These are phyloP conservation scores for Lenzites betulinus DNA, from an alignment of 768 basidiomycete species.

Conservation along the genomic window DNA sequence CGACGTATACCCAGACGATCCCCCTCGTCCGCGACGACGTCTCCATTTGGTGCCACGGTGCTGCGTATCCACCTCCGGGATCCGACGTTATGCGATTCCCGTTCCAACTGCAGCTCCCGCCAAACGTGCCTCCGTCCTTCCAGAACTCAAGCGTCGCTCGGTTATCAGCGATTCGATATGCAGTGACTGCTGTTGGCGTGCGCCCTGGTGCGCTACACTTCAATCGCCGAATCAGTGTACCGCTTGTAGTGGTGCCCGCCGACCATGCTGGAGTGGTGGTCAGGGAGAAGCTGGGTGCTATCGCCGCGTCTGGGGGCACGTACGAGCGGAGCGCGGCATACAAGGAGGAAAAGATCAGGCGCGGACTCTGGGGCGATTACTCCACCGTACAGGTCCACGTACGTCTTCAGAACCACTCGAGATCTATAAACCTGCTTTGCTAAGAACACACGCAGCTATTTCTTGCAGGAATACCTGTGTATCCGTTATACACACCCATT, in stretches of 20 bases:
- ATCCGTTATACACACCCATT: constrained; percentile 12
- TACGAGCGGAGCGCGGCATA: not conserved
- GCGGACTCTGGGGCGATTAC: constrained; percentile 10
- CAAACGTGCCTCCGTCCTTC: constrained; percentile 12
- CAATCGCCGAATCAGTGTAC: constrained; percentile 2
- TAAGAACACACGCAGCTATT: no score
- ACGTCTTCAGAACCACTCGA: no score
- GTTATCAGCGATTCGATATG: constrained; percentile 5
- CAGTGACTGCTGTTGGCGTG: constrained; percentile 18
- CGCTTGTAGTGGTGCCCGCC: constrained; percentile 12
- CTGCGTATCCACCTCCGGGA: constrained; percentile 5
- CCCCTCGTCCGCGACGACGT: constrained; percentile 1
- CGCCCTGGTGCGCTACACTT: constrained; percentile 7
- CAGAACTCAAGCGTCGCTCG: not conserved
- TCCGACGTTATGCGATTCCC: constrained; percentile 9
- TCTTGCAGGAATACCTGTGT: constrained; percentile 4
- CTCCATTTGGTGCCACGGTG: constrained; percentile 16
- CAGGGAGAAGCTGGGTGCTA: not conserved
- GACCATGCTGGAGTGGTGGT: not conserved
- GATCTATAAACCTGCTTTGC: no score
- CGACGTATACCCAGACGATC: not conserved
- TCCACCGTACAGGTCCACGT: constrained; percentile 12
- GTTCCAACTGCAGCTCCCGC: constrained; percentile 18
- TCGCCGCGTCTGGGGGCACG: not conserved
- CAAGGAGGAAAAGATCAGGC: constrained; percentile 4